Percentiles rank a stretch among this genome's conserved stretches.
Evolutionary conservation across 805 yeast species (phyloP).

Genomic region (Candida coquimbonensis): DNA sequence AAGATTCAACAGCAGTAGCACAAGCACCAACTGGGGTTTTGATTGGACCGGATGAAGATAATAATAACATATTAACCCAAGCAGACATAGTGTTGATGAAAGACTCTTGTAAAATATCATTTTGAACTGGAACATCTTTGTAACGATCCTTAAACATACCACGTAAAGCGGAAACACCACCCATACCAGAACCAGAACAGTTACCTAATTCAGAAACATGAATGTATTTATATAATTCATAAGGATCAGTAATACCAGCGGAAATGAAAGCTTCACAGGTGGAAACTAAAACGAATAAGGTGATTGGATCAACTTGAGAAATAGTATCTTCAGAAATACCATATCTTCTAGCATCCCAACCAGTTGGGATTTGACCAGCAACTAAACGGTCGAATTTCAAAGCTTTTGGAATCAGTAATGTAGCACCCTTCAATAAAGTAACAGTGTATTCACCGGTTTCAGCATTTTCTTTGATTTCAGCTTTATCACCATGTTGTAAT

Average conservation of each 20-base stretch:
- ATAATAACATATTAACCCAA: constrained; percentile 97
- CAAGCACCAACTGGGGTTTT: constrained; percentile 99
- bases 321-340: constrained; percentile 94
- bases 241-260: constrained; percentile 97
- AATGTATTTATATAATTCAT: constrained; percentile 95
- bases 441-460: constrained; percentile 93
- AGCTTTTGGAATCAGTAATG: constrained; percentile 79
- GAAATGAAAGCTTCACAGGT: constrained; percentile 91
- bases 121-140: constrained; percentile 90
- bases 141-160: constrained; percentile 97
- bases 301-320: constrained; percentile 93
- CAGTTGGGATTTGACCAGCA: constrained; percentile 88
- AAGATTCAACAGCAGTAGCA: constrained; percentile 97
- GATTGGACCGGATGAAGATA: constrained; percentile 97
- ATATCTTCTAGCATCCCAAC: constrained; percentile 93
- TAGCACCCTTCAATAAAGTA: constrained; percentile 86
- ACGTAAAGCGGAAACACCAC: constrained; percentile 95
- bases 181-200: constrained; percentile 99
- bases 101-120: constrained; percentile 95
- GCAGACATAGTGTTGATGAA: constrained; percentile 99
- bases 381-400: constrained; percentile 61
- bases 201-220: constrained; percentile 98
- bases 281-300: constrained; percentile 86
- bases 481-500: constrained; percentile 88
- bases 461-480: constrained; percentile 81